A percentile compares a stretch with the other conserved stretches of the same genome.
Conservation (phyloP, 1,139 yeast genomes). For the Candida gigantensis region DNA sequence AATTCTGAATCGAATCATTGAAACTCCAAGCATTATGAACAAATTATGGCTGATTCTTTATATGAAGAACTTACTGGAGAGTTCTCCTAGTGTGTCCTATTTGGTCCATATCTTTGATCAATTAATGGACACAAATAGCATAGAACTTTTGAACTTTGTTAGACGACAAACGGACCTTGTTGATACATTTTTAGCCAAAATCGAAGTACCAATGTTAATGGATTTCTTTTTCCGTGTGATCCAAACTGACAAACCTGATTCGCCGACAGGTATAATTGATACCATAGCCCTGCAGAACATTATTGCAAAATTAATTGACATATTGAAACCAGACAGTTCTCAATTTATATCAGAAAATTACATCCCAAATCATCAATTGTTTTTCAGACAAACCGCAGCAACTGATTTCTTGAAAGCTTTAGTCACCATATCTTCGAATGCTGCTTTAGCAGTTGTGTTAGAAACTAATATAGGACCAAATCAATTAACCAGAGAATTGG, state of each 20-base stretch:
- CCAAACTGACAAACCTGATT: constrained; percentile 65
- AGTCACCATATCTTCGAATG: constrained; percentile 84
- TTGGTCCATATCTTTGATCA: constrained; percentile 47
- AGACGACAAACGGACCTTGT: constrained; percentile 53
- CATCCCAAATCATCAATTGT: constrained; percentile 35
- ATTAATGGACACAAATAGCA: constrained; percentile 47
- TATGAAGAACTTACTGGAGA: constrained; percentile 40
- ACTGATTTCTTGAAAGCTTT: constrained; percentile 94
- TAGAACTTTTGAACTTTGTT: constrained; percentile 54
- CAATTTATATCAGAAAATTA: constrained; percentile 26
- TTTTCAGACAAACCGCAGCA: constrained; percentile 86
- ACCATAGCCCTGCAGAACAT: constrained; percentile 51
- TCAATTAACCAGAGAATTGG: constrained; percentile 47
- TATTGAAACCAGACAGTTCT: constrained; percentile 47
- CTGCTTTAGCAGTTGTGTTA: constrained; percentile 47
- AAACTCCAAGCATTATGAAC: constrained; percentile 42
- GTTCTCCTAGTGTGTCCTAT: constrained; percentile 43
- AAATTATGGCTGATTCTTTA: constrained; percentile 45
- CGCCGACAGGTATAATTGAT: constrained; percentile 63
- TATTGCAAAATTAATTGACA: constrained; percentile 52
- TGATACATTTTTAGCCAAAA: constrained; percentile 53
- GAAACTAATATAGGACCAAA: constrained; percentile 53
- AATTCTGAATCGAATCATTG: constrained; percentile 46
- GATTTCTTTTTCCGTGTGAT: constrained; percentile 59
- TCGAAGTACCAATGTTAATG: constrained; percentile 60